Conservation (phyloP, 108 stramenopile species). For the Licmophora abbreviata region DNA sequence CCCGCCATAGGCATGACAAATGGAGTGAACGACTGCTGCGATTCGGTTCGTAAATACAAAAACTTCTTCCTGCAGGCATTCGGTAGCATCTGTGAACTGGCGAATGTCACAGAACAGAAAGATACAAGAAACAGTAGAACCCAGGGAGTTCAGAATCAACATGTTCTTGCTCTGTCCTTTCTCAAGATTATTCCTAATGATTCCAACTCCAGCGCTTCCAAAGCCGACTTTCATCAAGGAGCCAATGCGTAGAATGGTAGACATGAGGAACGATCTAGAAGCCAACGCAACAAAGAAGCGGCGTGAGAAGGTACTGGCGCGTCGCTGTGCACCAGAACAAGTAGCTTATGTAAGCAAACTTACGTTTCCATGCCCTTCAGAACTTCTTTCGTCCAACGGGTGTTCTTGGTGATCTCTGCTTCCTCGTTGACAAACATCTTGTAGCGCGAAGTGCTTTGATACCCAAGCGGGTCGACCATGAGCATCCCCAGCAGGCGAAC, state of each 20-base stretch:
- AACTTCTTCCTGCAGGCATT: constrained; percentile 91
- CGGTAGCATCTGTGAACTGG: constrained; percentile 91
- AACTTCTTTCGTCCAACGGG: constrained; percentile 65
- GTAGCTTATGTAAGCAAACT: neutral
- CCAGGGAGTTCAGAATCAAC: constrained; percentile 56
- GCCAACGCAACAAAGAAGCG: constrained; percentile 23
- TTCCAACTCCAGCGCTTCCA: constrained; percentile 90
- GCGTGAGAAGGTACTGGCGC: neutral
- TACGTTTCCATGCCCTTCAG: constrained; percentile 72
- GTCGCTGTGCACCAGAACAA: neutral
- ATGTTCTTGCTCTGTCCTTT: constrained; percentile 56
- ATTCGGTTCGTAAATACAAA: constrained; percentile 93
- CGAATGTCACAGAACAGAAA: constrained; percentile 95
- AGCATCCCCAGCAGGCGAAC: constrained; percentile 62
- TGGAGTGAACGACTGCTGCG: constrained; percentile 86
- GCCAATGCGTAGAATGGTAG: constrained; percentile 87
- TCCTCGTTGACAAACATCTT: constrained; percentile 51
- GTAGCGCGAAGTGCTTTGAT: constrained; percentile 57
- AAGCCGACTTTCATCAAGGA: constrained; percentile 93
- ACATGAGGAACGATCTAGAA: constrained; percentile 78
- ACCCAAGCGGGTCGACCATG: constrained; percentile 77
- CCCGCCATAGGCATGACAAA: constrained; percentile 67
- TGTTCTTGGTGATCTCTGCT: constrained; percentile 38
- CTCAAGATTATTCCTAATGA: constrained; percentile 84
- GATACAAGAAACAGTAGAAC: constrained; percentile 76